Evolutionary conservation across 192 early-diverging fungal species (phyloP), one percentile per base, ranked within the genome.

Genomic region (Coemansia sp.): DNA sequence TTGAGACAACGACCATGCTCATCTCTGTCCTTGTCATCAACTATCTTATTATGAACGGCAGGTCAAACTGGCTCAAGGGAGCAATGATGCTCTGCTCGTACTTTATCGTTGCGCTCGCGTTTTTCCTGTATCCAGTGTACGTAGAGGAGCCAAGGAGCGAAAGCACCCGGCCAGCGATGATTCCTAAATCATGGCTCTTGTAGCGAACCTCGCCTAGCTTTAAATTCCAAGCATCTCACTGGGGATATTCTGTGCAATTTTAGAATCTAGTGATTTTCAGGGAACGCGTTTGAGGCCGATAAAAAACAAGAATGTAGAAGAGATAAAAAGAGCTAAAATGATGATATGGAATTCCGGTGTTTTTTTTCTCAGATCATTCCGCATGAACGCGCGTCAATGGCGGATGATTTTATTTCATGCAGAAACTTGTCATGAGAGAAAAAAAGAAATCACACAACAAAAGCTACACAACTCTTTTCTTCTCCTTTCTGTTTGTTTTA

Each of bases 11-110:
- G 13, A 86, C 95, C 9, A 72, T 95, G 72, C 93, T 98, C 63
- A 90, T 95, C 40, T 85, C 89, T n/a, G 91, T 93, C 18, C 77
- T 93, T n/a, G 91, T 93, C 64, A 87, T 91, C 56, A 91, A 90
- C 74, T 92, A 90, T 67, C 73, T 92, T 60, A 90, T 91, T 61
- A 87, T 88, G 74, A 93, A 95, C 76, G 94, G 95, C 19, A 75
- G 91, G 56, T 92, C 91, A 19, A 95, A 98, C 76, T 98, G 94
- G 94, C 79, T 98, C 63, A 95, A 98, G 74, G 96, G 94, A 37
- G 81, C 86, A 11, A 92, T 97, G 91, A 70, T 98, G 48, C 72
- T 95, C 53, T 83, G 80, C 18, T 89, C 91, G 2, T 98, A 98
- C 74, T 61, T 89, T 16, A 92, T 98, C 37, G 82, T 98, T 15